Conservation (phyloP, 768 basidiomycete species). For the Tylopilus felleus region DNA sequence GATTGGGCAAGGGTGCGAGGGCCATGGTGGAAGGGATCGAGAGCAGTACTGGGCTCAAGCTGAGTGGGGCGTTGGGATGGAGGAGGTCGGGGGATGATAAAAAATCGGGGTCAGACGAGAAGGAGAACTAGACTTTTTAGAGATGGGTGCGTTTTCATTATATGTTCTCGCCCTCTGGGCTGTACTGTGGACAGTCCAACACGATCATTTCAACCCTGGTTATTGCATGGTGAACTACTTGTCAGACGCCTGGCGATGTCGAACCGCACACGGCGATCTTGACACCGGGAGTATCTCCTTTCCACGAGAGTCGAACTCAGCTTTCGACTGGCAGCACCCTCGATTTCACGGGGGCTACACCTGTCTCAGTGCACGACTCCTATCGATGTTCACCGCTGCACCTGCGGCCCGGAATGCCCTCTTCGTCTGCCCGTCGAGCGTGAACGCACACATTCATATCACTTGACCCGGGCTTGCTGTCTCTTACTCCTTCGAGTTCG, state of each 20-base stretch:
- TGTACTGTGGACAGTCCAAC: not conserved
- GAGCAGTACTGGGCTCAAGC: slow-evolving; percentile 68
- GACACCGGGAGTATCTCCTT: not conserved
- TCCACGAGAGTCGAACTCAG: not conserved
- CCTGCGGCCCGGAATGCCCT: too few relatives aligned
- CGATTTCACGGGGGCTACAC: not conserved
- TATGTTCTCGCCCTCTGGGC: not conserved
- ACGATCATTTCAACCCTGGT: not conserved
- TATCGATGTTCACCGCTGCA: too few relatives aligned
- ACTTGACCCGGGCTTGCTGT: too few relatives aligned
- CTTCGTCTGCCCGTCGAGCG: too few relatives aligned
- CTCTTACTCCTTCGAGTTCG: not conserved
- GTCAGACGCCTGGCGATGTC: not conserved
- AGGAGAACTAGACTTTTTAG: slow-evolving; percentile 13
- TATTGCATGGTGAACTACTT: not conserved
- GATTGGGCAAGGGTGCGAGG: slow-evolving; percentile 43
- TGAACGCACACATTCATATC: too few relatives aligned
- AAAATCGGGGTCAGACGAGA: slow-evolving; percentile 15
- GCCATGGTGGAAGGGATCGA: slow-evolving; percentile 55
- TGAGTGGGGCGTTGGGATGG: slow-evolving; percentile 57
- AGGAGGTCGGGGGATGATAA: slow-evolving; percentile 16
- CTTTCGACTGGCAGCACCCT: not conserved
- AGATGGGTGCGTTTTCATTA: not conserved
- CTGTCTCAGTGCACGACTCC: too few relatives aligned
- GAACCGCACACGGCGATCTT: not conserved